Evolutionary conservation across 2,329 filamentous ascomycete genomes (phyloP).

Genomic region (Dactylellina drechsleri): DNA sequence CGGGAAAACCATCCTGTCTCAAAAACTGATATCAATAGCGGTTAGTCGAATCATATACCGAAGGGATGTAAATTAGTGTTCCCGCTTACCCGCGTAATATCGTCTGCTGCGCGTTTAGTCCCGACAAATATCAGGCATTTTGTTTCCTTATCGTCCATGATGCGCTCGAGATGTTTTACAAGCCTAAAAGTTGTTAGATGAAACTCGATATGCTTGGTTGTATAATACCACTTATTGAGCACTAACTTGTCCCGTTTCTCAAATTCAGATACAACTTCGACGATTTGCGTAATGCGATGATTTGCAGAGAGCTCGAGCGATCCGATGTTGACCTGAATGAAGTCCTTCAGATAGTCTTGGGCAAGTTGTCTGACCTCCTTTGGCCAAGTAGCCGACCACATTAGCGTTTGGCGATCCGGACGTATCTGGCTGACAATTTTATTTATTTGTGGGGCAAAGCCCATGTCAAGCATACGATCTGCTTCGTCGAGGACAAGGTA

Average conservation of each 20-base stretch:
- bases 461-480: slow-evolving; percentile 99
- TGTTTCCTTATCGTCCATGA: slow-evolving; percentile 96
- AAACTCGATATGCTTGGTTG: neutral
- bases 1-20: slow-evolving; percentile 78
- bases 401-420: slow-evolving; percentile 89
- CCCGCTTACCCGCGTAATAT: slow-evolving; percentile 69
- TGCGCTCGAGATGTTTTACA: slow-evolving; percentile 96
- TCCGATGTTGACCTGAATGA: slow-evolving; percentile 98
- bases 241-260: slow-evolving; percentile 89
- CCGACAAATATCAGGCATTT: slow-evolving; percentile 97
- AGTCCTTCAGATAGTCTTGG: slow-evolving; percentile 88
- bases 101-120: slow-evolving; percentile 92
- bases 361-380: slow-evolving; percentile 92
- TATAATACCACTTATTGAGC: slow-evolving; percentile 62
- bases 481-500: slow-evolving; percentile 97
- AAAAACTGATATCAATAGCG: slow-evolving; percentile 54
- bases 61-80: neutral
- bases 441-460: slow-evolving; percentile 94
- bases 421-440: slow-evolving; percentile 93
- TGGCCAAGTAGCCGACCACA: slow-evolving; percentile 97
- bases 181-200: slow-evolving; percentile 67
- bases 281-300: slow-evolving; percentile 94
- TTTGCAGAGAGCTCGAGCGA: slow-evolving; percentile 97
- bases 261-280: slow-evolving; percentile 87
- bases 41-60: neutral